Evolutionary conservation across 345 rosid species (phyloP).

Genomic region (Abelmoschus esculentus): DNA sequence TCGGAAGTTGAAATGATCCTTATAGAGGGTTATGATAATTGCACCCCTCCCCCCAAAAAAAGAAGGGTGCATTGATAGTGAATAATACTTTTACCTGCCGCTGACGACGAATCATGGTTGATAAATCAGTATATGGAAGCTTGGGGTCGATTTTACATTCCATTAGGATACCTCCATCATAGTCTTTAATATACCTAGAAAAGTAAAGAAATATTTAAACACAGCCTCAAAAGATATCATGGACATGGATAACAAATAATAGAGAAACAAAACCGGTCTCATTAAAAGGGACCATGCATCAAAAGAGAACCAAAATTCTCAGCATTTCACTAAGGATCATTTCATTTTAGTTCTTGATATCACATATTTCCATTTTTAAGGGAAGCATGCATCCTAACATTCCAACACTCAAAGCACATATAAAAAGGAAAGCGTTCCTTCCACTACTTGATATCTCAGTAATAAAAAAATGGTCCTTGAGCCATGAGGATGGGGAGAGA

Average conservation of each 20-base stretch:
- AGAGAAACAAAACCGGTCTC: not conserved
- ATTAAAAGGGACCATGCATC: not conserved
- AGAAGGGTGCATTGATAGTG: not conserved
- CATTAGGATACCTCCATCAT: constrained; percentile 98
- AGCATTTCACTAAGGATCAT: not conserved
- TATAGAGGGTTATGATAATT: not conserved
- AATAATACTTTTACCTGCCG: constrained; percentile 51
- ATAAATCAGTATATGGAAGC: constrained; percentile 90
- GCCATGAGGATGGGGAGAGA: not conserved
- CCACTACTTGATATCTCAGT: not conserved
- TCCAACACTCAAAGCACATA: not conserved
- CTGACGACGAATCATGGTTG: constrained; percentile 87
- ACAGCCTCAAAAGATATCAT: not conserved
- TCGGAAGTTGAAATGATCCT: not conserved
- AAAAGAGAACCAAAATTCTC: not conserved
- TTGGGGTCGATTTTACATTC: constrained; percentile 97
- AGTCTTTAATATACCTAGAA: constrained; percentile 84
- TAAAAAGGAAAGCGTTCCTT: not conserved
- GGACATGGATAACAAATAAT: not conserved
- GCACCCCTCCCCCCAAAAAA: not conserved
- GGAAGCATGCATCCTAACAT: not conserved
- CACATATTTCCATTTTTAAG: not conserved
- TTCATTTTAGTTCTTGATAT: not conserved
- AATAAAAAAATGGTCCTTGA: not conserved
- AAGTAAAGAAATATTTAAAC: not conserved